Conservation (phyloP, 768 basidiomycete genomes). For the Russula olivacea region DNA sequence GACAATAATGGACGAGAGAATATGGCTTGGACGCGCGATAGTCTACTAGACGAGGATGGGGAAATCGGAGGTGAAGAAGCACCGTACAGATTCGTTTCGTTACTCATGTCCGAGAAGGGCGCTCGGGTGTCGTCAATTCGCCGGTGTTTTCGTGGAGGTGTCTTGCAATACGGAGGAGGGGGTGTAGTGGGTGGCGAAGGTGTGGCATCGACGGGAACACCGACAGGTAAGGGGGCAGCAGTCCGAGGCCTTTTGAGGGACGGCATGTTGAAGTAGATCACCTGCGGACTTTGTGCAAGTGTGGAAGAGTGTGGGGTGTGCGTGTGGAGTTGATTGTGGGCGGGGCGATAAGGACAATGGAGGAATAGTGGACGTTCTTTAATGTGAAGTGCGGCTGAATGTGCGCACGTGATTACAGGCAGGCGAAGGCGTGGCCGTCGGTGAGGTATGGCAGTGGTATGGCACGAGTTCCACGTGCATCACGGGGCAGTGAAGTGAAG, state of each 20-base stretch:
- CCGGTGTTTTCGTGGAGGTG: conserved; percentile 18
- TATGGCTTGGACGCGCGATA: conserved; percentile 5
- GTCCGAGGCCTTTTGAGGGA: conserved; percentile 22
- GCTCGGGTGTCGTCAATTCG: conserved; percentile 17
- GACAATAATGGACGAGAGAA: neutral
- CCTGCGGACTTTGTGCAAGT: conserved; percentile 10
- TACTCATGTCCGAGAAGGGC: conserved; percentile 22
- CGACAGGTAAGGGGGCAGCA: conserved; percentile 1
- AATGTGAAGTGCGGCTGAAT: conserved; percentile 21
- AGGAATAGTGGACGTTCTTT: conserved; percentile 18
- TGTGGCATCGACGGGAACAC: conserved; percentile 17
- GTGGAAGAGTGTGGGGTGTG: conserved; percentile 17
- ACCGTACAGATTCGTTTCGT: conserved; percentile 1
- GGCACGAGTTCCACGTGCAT: conserved; percentile 20
- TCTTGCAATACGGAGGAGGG: conserved; percentile 18
- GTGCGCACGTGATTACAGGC: conserved; percentile 20
- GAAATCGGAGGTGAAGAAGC: neutral
- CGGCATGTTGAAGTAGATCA: conserved; percentile 14
- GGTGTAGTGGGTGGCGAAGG: conserved; percentile 4
- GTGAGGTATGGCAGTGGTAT: conserved; percentile 10
- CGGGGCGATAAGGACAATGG: conserved; percentile 20
- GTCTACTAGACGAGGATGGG: neutral
- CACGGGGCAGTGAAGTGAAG: conserved; percentile 18
- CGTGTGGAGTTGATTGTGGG: conserved; percentile 14
- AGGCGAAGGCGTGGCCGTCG: conserved; percentile 20